Evolutionary conservation across 805 yeast species (phyloP).

Genomic region (Grigorovia humatica): DNA sequence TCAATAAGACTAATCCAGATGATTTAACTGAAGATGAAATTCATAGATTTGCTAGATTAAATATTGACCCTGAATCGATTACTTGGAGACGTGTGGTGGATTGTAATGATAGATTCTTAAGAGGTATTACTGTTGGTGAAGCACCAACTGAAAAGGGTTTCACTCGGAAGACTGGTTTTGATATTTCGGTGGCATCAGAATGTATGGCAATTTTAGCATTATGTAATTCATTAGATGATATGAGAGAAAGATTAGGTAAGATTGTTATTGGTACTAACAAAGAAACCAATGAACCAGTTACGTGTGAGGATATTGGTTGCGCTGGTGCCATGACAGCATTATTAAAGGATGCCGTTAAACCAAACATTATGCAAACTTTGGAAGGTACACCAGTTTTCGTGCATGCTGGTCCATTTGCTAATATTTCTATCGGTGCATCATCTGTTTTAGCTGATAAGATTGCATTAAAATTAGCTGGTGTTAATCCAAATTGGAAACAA

Average conservation of each 20-base stretch:
- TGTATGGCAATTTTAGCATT: conserved; percentile 79
- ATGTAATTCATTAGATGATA: conserved; percentile 56
- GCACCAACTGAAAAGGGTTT: conserved; percentile 74
- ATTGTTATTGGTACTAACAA: conserved; percentile 65
- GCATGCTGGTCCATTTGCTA: conserved; percentile 86
- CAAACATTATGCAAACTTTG: conserved; percentile 78
- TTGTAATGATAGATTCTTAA: conserved; percentile 68
- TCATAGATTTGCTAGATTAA: conserved; percentile 52
- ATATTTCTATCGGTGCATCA: conserved; percentile 78
- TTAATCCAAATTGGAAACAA: conserved; percentile 36
- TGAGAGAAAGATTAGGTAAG: conserved; percentile 64
- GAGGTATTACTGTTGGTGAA: conserved; percentile 72
- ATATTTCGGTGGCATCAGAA: conserved; percentile 77
- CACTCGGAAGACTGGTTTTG: conserved; percentile 67
- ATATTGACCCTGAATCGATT: conserved; percentile 69
- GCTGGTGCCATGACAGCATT: conserved; percentile 81
- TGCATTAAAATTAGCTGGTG: conserved; percentile 73
- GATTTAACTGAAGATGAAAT: conserved; percentile 63
- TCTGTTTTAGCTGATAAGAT: conserved; percentile 73
- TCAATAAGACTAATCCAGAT: conserved; percentile 59
- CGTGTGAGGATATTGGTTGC: conserved; percentile 76
- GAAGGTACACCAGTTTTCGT: conserved; percentile 84
- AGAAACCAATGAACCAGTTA: conserved; percentile 55
- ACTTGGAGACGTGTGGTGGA: conserved; percentile 81
- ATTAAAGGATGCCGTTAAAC: conserved; percentile 73